Percentiles rank a stretch among this genome's conserved stretches.
Evolutionary conservation across 805 yeast species (phyloP).

Genomic region (Lipomyces lipofer): DNA sequence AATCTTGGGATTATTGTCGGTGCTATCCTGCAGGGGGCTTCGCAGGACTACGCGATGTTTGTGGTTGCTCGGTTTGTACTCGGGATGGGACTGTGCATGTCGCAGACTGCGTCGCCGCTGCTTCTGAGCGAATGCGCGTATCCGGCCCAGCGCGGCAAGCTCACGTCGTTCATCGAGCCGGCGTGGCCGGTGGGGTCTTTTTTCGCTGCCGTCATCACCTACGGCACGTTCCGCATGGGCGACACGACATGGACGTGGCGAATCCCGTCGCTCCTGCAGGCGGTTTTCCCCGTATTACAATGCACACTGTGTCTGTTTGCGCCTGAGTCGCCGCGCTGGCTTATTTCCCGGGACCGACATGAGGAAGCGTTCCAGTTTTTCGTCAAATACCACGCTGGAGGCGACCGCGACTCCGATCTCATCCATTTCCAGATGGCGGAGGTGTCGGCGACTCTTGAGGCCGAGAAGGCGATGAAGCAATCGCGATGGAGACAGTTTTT

Average conservation of each 20-base stretch:
- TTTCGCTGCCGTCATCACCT: constrained; percentile 52
- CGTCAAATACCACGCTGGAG: constrained; percentile 47
- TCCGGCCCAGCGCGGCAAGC: constrained; percentile 29
- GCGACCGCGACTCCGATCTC: constrained; percentile 39
- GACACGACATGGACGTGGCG: constrained; percentile 50
- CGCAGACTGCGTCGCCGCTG: constrained; percentile 8
- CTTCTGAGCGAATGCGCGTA: constrained; percentile 16
- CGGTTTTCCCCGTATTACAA: constrained; percentile 48
- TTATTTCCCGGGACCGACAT: constrained; percentile 56
- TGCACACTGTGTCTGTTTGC: constrained; percentile 52
- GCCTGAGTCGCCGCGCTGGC: constrained; percentile 70
- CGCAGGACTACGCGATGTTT: constrained; percentile 2
- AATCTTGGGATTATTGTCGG: too few relatives aligned
- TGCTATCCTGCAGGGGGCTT: constrained; percentile 6
- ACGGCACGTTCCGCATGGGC: constrained; percentile 44
- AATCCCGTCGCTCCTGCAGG: constrained; percentile 56
- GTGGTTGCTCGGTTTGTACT: constrained; percentile 1
- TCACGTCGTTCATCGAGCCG: constrained; percentile 45
- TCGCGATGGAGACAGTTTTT: constrained; percentile 46
- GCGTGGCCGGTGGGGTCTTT: constrained; percentile 46
- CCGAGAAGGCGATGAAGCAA: constrained; percentile 42
- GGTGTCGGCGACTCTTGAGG: constrained; percentile 45
- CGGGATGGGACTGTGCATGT: constrained; percentile 2
- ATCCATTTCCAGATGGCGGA: constrained; percentile 46
- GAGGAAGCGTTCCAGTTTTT: constrained; percentile 55